Evolutionary conservation across 1,284 basidiomycete species (phyloP), one percentile per base, ranked within the genome.

Genomic region (Moesziomyces sp.): DNA sequence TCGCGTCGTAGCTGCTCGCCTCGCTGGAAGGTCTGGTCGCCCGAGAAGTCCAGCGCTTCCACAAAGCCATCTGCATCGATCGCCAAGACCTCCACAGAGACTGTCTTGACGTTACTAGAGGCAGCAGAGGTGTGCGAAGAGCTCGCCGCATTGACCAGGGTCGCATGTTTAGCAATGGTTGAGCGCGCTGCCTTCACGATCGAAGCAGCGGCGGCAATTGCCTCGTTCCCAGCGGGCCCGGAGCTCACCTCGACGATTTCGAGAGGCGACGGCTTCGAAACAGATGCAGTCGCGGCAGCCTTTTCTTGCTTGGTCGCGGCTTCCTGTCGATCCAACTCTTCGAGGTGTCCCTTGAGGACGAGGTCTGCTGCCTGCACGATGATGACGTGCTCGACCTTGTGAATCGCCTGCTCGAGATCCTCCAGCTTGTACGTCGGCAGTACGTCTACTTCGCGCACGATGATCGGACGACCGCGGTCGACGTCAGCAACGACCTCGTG

Each of bases 401-500:
- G 96, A 80, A 99, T 87, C 71, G 92, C 87, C 74, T 87, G 87
- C 82, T 94, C 93, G 72, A 96, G 91, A 46, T 87, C 87, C 68
- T 91, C 91, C 60, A 92, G 84, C 6, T 88, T 85, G 76, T 98
- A 94, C 13, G 88, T 80, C 53, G 90, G 86, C 71, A 86, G 85
- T 60, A 97, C 90, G 69, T 89, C 88, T 13, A 99, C 89, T 80
- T 93, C 89, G 61, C 89, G 87, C 47, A 95, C 91, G 28, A 98
- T 84, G 42, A 99, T 82, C 0, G 96, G 94, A 80, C 92, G 90
- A 1, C 96, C 97, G 7, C 91, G 89, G 85, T 99, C 97, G 13
- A 99, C 94, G 82, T 96, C 93, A 66, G 91, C 91, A 33, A 98
- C 91, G 16, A 98, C 96, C 38, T 91, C 89, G 85, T 99, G 96